These are phyloP conservation scores for Eucalyptus marginata DNA, from an alignment of 345 rosid genomes.

Conservation along the genomic window DNA sequence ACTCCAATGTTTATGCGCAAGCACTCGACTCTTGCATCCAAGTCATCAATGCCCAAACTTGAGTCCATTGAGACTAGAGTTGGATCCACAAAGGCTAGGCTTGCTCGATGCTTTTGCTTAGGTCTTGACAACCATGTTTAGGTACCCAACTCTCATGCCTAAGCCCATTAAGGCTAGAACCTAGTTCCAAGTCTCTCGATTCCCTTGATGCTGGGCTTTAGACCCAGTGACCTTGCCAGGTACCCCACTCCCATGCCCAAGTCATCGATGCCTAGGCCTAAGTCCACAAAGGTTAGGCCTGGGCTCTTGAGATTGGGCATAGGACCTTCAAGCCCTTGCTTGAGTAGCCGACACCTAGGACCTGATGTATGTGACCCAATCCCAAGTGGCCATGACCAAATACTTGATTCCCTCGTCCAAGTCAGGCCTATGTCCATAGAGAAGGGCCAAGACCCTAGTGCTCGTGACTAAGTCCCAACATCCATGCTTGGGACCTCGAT, in stretches of 20 bases:
- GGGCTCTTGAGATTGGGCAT: not conserved
- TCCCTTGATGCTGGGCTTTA: not conserved
- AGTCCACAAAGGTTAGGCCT: accelerated
- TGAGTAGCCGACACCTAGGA: not conserved
- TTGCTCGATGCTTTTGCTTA: not conserved
- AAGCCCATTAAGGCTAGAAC: not conserved
- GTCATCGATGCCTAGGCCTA: not conserved
- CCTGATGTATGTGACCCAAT: not conserved
- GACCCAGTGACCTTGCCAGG: accelerated
- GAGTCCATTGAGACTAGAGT: not conserved
- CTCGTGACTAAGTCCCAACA: accelerated
- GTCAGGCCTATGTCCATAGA: not conserved
- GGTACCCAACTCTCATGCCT: not conserved
- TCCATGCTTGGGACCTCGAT: accelerated
- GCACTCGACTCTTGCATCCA: not conserved
- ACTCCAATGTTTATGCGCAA: not conserved
- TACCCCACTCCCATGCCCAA: not conserved
- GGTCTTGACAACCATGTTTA: not conserved
- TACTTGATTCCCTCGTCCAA: not conserved
- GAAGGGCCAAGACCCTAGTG: not conserved
- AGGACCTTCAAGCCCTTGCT: not conserved
- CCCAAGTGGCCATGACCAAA: not conserved
- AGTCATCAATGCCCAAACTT: not conserved
- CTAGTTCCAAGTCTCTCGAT: not conserved
- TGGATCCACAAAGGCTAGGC: not conserved